These are phyloP conservation scores for Aspergillus haitiensis DNA, from an alignment of 495 filamentous ascomycete species.

Conservation along the genomic window DNA sequence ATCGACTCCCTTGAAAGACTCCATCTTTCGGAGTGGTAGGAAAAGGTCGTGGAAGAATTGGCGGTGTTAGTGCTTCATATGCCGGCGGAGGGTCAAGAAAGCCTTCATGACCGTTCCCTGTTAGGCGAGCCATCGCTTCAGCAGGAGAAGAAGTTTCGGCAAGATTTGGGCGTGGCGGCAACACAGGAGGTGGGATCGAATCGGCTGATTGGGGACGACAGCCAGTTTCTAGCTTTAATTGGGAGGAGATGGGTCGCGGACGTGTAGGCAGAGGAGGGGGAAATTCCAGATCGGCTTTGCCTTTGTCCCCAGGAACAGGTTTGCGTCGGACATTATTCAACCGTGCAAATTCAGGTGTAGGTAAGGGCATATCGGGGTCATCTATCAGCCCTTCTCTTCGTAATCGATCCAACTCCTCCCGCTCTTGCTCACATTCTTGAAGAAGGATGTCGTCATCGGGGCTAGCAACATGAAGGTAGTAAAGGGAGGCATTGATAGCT, in stretches of 20 bases:
- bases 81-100: conserved; percentile 2
- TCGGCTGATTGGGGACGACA: neutral
- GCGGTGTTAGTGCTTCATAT: conserved; percentile 3
- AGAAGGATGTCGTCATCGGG: conserved; percentile 58
- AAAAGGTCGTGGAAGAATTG: conserved; percentile 28
- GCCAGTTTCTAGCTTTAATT: conserved; percentile 19
- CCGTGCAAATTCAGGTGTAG: conserved; percentile 31
- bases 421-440: conserved; percentile 44
- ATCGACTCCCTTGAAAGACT: conserved; percentile 13
- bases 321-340: conserved; percentile 48
- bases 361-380: conserved; percentile 24
- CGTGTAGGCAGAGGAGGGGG: conserved; percentile 22
- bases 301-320: conserved; percentile 33
- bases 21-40: conserved; percentile 37
- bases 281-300: conserved; percentile 13
- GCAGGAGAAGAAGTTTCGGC: neutral
- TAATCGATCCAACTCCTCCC: conserved; percentile 47
- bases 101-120: neutral
- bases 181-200: conserved; percentile 9
- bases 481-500: conserved; percentile 84
- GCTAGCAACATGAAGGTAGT: conserved; percentile 81
- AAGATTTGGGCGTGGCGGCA: conserved; percentile 21
- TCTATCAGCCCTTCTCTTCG: conserved; percentile 39
- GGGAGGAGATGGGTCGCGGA: conserved; percentile 12
- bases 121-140: neutral